Evolutionary conservation across 2,329 filamentous ascomycete species (phyloP).

Genomic region (Davidsoniella virescens): DNA sequence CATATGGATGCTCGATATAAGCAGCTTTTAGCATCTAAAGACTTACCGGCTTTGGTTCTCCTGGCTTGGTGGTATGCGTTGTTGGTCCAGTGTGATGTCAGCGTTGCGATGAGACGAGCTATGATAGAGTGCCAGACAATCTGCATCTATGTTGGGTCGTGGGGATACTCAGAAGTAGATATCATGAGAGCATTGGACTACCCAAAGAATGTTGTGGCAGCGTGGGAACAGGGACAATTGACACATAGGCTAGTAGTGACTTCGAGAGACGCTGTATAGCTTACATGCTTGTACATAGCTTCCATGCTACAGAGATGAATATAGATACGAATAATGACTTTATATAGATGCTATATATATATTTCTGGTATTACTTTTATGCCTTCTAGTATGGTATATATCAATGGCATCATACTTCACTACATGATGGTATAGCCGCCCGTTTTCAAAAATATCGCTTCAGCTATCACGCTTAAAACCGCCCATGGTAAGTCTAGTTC

Average conservation of each 20-base stretch:
- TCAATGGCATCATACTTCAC: not conserved
- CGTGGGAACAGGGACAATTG: too few relatives aligned
- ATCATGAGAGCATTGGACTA: slow-evolving; percentile 10
- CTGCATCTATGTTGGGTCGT: slow-evolving; percentile 22
- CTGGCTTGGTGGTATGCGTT: slow-evolving; percentile 42
- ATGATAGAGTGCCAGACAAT: slow-evolving; percentile 34
- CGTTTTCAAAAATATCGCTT: slow-evolving; percentile 29
- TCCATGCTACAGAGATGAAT: too few relatives aligned
- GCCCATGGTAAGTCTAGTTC: slow-evolving; percentile 63
- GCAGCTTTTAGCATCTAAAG: slow-evolving; percentile 30
- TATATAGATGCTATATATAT: too few relatives aligned
- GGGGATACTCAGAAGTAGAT: slow-evolving; percentile 1
- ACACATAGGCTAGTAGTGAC: not conserved
- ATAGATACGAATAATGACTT: too few relatives aligned
- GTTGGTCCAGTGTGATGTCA: slow-evolving; percentile 24
- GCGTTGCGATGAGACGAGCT: slow-evolving; percentile 31
- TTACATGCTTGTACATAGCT: too few relatives aligned
- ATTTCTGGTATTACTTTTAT: not conserved
- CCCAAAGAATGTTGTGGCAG: slow-evolving; percentile 3
- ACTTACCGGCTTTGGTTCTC: slow-evolving; percentile 35
- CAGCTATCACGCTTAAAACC: slow-evolving; percentile 33
- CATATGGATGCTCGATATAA: slow-evolving; percentile 29
- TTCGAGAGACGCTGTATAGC: not conserved
- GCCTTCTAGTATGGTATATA: not conserved
- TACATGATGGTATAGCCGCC: slow-evolving; percentile 33